Evolutionary conservation across 805 yeast genomes (phyloP).

Genomic region (Teunomyces gatunensis): DNA sequence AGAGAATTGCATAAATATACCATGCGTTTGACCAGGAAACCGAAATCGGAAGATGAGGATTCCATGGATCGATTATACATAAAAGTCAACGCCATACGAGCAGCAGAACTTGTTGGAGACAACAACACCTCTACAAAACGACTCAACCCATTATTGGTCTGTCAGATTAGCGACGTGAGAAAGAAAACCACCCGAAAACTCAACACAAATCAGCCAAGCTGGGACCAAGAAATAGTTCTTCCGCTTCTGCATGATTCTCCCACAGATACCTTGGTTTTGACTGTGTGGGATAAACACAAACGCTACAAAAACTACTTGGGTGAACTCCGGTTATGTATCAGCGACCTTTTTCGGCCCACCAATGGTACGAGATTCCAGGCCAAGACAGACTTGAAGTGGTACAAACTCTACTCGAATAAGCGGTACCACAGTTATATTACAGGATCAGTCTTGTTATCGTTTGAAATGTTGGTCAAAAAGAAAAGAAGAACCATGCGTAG

Average conservation of each 20-base stretch:
- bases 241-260: slow-evolving; percentile 30
- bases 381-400: slow-evolving; percentile 41
- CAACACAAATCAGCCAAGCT: slow-evolving; percentile 37
- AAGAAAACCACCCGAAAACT: slow-evolving; percentile 30
- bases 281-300: slow-evolving; percentile 42
- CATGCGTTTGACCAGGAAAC: slow-evolving; percentile 2
- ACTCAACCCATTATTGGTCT: slow-evolving; percentile 38
- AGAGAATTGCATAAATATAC: neutral
- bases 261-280: slow-evolving; percentile 28
- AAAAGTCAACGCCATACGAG: slow-evolving; percentile 35
- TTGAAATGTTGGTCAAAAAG: slow-evolving; percentile 32
- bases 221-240: slow-evolving; percentile 34
- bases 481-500: slow-evolving; percentile 6
- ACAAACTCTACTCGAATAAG: slow-evolving; percentile 40
- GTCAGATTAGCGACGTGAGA: slow-evolving; percentile 27
- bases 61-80: slow-evolving; percentile 18
- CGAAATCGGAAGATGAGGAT: neutral
- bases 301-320: slow-evolving; percentile 39
- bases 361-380: slow-evolving; percentile 9
- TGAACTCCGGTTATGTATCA: slow-evolving; percentile 31
- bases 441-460: slow-evolving; percentile 45
- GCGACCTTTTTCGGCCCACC: slow-evolving; percentile 24
- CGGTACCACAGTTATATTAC: slow-evolving; percentile 43
- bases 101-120: slow-evolving; percentile 34
- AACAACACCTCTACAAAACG: slow-evolving; percentile 13